Base-by-base conservation (phyloP, 2,329 filamentous ascomycete genomes). In the Sporothrix mexicana region DNA sequence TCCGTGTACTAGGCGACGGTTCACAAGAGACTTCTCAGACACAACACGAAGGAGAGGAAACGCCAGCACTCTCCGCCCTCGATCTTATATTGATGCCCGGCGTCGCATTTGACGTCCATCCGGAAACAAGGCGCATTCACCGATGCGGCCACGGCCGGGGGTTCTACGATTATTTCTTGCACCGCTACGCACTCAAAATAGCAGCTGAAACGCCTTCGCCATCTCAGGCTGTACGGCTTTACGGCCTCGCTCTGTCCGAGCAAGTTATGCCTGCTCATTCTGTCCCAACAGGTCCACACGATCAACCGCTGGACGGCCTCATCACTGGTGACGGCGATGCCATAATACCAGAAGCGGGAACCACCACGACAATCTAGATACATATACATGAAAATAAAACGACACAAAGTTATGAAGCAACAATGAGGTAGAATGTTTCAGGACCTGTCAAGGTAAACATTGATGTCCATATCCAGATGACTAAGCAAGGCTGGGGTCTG, bases 161-260 rank as follows among this genome's bases (percentile, higher is more conserved):
- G 45, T 99, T 97, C 83, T 99, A 99, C 85, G 96, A 99, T 84
- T 92, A 91, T 81, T 99, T 97, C 81, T 83, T 99, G 79, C 89
- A 91, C 78, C 89, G 91, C 77, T 97, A 95, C 78, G 80, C 83
- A 70, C 79, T 87, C 80, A 86, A 81, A 81, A 64, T 57, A 15
- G 72, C 74, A 9, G 36, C 17, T 12, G 7, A 25, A 10, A 9
- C 45, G 12, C 8, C 20, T 9, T 10, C 43, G 5, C 8, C 30
- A 67, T 76, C 78, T 64, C 76, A 81, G 66, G 80, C 83, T 78
- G 80, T 88, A 79, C 82, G 86, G 75, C 82, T 91, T 76, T 89
- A 94, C 82, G 96, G 93, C 74, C 86, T 98, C 79, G 92, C 93
- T 77, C 88, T 99, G 78, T 87, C 89, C 77, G 94, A 98, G 84